Conservation (phyloP, 139 green algal species). For the Eudorina sp. region DNA sequence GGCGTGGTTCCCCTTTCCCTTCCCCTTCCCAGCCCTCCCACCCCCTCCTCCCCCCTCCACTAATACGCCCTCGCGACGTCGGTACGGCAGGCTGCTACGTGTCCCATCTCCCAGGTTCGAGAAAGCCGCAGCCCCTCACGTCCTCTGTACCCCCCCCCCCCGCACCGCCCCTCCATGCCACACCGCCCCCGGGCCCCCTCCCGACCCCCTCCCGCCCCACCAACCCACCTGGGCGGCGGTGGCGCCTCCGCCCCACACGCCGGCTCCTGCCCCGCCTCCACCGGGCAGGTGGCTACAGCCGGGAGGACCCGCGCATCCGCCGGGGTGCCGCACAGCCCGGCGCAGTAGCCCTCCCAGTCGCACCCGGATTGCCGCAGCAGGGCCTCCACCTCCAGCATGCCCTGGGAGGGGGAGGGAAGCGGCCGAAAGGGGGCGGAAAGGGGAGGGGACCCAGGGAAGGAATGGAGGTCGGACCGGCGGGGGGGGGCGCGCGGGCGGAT, state of each 20-base stretch:
- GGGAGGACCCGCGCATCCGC: background rate
- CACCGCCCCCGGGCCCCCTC: too few relatives aligned
- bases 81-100: too few relatives aligned
- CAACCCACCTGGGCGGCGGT: background rate
- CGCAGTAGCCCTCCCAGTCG: slow-evolving; percentile 10
- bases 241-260: background rate
- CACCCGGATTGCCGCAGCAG: background rate
- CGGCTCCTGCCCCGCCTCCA: background rate
- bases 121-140: too few relatives aligned
- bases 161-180: too few relatives aligned
- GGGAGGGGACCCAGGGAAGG: background rate
- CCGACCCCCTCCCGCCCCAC: too few relatives aligned
- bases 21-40: too few relatives aligned
- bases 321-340: background rate
- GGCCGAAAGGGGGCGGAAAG: background rate
- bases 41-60: too few relatives aligned
- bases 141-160: too few relatives aligned
- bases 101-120: too few relatives aligned
- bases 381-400: background rate
- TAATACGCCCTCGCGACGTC: too few relatives aligned
- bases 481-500: background rate
- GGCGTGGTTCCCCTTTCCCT: too few relatives aligned
- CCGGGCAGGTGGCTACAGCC: background rate
- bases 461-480: background rate
- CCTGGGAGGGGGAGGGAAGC: background rate